phyloP scores from a whole-genome alignment of 345 rosid genomes.

The Citrus sinensis region DVS_A1.0 CM039164.1:26233001-26233500 shows the following conservation, averaged over 20 bases:
- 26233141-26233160: not conserved
- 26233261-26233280: not conserved
- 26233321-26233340: not conserved
- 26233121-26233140: too few relatives aligned
- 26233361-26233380: not conserved
- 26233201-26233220: not conserved
- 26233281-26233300: not conserved
- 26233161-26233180: not conserved
- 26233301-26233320: not conserved
- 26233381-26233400: not conserved
- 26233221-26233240: constrained; percentile 27
- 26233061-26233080: not conserved
- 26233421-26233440: not conserved
- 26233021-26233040: not conserved
- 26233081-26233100: not conserved
- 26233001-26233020: not conserved
- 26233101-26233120: not conserved
- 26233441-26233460: not conserved
- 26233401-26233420: not conserved
- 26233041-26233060: not conserved
- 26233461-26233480: not conserved
- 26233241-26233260: not conserved
- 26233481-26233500: not conserved
- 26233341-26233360: not conserved
- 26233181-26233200: not conserved